phyloP scores from a whole-genome alignment of 345 rosid species.

The Mercurialis annua region DNA sequence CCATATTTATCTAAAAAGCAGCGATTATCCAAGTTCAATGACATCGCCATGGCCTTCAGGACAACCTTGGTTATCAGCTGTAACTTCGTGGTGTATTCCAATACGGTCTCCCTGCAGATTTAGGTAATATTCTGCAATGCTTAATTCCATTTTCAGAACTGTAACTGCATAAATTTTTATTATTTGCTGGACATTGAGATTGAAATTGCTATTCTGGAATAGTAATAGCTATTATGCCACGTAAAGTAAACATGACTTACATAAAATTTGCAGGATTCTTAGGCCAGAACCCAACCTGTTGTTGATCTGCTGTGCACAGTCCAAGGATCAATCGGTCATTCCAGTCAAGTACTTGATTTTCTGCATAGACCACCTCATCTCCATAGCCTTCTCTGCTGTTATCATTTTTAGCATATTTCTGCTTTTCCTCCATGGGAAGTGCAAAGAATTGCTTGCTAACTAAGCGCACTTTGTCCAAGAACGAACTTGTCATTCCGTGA shows the following conservation, averaged over 20 bases:
- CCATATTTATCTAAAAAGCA: constrained; percentile 46
- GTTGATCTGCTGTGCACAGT: no score
- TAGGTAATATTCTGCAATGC: no score
- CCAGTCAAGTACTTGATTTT: constrained; percentile 27
- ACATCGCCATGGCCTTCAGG: constrained; percentile 50
- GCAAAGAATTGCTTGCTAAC: constrained; percentile 45
- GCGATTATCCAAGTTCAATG: constrained; percentile 44
- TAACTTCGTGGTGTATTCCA: constrained; percentile 39
- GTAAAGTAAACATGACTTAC: no score
- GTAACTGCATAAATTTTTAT: no score
- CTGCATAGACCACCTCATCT: constrained; percentile 49
- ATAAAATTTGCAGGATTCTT: no score
- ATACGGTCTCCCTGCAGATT: constrained; percentile 34
- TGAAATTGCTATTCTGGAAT: no score
- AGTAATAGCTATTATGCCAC: no score
- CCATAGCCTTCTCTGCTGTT: constrained; percentile 63
- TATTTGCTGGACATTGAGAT: no score
- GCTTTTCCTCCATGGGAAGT: constrained; percentile 48
- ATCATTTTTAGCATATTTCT: constrained; percentile 36
- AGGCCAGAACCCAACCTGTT: no score
- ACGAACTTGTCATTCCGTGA: constrained; percentile 48
- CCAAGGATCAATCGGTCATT: no score
- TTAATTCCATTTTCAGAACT: no score
- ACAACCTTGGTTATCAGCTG: constrained; percentile 22
- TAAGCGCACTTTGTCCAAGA: constrained; percentile 43